Evolutionary conservation across 306 rosid species (phyloP).

Genomic region (Trifolium subterraneum): DNA sequence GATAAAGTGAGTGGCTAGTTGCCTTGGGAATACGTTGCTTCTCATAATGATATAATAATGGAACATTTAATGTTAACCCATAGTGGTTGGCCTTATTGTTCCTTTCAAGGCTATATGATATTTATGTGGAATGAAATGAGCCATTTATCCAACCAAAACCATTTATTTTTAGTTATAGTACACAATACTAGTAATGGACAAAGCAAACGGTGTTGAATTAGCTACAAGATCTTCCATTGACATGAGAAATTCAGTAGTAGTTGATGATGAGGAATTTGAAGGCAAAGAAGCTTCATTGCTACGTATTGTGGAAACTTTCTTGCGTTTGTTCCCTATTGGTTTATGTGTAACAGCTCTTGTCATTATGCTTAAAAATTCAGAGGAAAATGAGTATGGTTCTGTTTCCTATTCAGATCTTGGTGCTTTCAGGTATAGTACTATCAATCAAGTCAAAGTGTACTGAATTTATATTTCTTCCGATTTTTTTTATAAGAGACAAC

Average conservation of each 20-base stretch:
- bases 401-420: constrained; percentile 70
- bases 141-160: background rate
- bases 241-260: background rate
- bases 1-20: background rate
- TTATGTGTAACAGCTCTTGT: constrained; percentile 77
- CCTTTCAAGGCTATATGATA: background rate
- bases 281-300: constrained; percentile 32
- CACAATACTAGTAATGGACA: constrained; percentile 26
- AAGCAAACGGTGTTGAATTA: constrained; percentile 28
- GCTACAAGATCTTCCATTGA: constrained; percentile 43
- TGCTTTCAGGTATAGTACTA: constrained; percentile 92
- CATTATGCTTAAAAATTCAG: constrained; percentile 81
- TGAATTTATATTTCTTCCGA: no score
- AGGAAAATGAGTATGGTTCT: constrained; percentile 70
- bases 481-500: no score
- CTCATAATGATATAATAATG: background rate
- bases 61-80: background rate
- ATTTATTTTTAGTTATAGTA: background rate
- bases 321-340: constrained; percentile 71
- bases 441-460: background rate
- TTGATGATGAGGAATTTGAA: constrained; percentile 28
- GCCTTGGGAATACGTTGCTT: constrained; percentile 10
- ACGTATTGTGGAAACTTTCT: constrained; percentile 67
- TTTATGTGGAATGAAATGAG: background rate
- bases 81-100: background rate